Evolutionary conservation across 768 basidiomycete genomes (phyloP).

Genomic region (Hirschioporus abietinus): DNA sequence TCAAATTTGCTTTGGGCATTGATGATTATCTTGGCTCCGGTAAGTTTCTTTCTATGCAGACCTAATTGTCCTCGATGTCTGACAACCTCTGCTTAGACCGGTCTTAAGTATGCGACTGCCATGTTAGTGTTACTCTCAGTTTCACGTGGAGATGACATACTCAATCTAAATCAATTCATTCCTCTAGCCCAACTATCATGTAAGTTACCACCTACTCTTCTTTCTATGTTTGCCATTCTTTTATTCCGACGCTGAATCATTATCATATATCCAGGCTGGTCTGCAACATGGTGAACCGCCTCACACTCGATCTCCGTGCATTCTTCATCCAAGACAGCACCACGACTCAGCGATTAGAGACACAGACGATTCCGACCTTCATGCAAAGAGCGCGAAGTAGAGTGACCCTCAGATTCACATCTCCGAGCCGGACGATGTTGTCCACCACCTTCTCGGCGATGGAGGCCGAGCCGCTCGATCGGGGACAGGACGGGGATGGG

Average conservation of each 20-base stretch:
- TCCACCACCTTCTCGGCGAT: background rate
- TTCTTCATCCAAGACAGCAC: background rate
- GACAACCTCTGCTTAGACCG: background rate
- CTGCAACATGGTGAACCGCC: background rate
- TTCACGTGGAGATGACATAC: background rate
- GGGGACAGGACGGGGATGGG: too few relatives aligned
- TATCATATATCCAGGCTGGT: background rate
- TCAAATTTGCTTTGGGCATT: slow-evolving; percentile 1
- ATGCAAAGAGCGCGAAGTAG: background rate
- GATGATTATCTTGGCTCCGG: slow-evolving; percentile 1
- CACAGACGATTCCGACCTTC: background rate
- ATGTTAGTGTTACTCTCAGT: background rate
- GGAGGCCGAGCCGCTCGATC: background rate
- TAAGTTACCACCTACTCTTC: background rate
- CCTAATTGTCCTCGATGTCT: background rate
- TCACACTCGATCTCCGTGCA: background rate
- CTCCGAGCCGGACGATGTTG: background rate
- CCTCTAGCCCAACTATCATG: background rate
- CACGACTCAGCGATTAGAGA: background rate
- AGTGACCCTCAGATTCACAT: background rate
- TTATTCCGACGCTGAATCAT: background rate
- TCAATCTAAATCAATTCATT: background rate
- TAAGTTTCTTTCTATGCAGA: background rate
- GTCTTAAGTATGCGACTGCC: background rate
- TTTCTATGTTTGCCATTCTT: background rate